A percentile compares a stretch with the other conserved stretches of the same genome.
These are phyloP conservation scores for Phytophthora foliorum DNA, from an alignment of 352 stramenopile species.

Conservation along the genomic window DNA sequence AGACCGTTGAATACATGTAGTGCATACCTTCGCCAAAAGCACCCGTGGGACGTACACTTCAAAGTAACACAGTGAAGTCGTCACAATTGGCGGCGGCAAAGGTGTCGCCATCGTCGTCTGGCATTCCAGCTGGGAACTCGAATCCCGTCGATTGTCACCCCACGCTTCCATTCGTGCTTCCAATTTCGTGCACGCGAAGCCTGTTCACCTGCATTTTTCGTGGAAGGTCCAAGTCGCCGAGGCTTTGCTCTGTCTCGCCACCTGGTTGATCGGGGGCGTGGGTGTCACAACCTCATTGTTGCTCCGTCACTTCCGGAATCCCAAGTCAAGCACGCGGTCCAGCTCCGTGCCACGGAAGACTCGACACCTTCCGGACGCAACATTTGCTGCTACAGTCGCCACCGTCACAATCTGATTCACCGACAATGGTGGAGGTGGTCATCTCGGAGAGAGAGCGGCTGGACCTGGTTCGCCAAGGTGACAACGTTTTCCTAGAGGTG, in stretches of 20 bases:
- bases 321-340: conserved; percentile 22
- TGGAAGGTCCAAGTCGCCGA: conserved; percentile 16
- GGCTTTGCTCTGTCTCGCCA: conserved; percentile 15
- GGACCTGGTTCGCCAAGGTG: conserved; percentile 52
- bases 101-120: neutral
- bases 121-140: neutral
- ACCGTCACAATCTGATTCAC: conserved; percentile 17
- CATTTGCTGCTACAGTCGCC: conserved; percentile 16
- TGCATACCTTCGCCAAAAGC: too few species aligned
- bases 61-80: neutral
- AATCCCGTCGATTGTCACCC: too few species aligned
- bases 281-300: conserved; percentile 15
- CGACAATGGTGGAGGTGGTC: conserved; percentile 31
- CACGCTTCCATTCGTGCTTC: too few species aligned
- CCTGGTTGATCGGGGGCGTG: conserved; percentile 7
- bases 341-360: neutral
- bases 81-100: neutral
- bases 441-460: conserved; percentile 51
- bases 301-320: conserved; percentile 12
- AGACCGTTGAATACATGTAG: too few species aligned
- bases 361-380: neutral
- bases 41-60: too few species aligned
- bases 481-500: conserved; percentile 55
- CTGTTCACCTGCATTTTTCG: conserved; percentile 31
- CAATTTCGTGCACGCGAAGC: conserved; percentile 1